Evolutionary conservation across 164 flowering plant genomes (phyloP), one percentile per base, ranked within the genome.

Genomic region (Aristolochia fimbriata): DNA sequence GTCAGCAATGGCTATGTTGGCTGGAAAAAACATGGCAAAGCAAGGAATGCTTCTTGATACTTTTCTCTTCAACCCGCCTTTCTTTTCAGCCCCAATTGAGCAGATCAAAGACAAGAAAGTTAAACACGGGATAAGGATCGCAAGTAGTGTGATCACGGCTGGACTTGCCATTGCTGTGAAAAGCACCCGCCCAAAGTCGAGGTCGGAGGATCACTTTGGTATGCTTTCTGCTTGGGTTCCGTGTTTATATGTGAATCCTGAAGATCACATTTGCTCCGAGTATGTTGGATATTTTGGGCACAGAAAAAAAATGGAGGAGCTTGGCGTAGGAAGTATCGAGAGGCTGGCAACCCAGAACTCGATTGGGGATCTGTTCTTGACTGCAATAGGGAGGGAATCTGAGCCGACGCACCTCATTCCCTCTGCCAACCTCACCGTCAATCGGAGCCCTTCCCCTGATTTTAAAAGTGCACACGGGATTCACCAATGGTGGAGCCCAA

Each of bases 11-110:
- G 95, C 88, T 56, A 59, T 85, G 84, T 84, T 86, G 33, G 87
- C 88, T 20, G 99, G 95, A 17, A 90, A 80, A 74, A 78, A 70
- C 21, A 85, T 90, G 95, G 99, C 86, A 9, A 80, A 74, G 70
- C 64, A 67, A 0, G 88, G 92, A 20, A 51, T 54, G 54, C 81
- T 70, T 55, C 73, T 89, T 16, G 83, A 87, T 45, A 53, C 92
- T 33, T 88, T 71, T 69, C 85, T 90, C 4, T 93, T 93, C 63
- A 93, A 93, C 63, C 92, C 99, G 15, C 99, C 99, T 0, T 93
- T 74, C 66, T 19, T 74, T 30, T 81, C 97, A 1, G 80, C 83
- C 7, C 97, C 99, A 7, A 66, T 90, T 8, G 97, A 87, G 68
- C 72, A 71, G 56, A 86, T 93, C 41, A 84, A 82, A 60, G 70